Evolutionary conservation across 495 filamentous ascomycete genomes (phyloP).

Genomic region (Rhypophila decipiens): DNA sequence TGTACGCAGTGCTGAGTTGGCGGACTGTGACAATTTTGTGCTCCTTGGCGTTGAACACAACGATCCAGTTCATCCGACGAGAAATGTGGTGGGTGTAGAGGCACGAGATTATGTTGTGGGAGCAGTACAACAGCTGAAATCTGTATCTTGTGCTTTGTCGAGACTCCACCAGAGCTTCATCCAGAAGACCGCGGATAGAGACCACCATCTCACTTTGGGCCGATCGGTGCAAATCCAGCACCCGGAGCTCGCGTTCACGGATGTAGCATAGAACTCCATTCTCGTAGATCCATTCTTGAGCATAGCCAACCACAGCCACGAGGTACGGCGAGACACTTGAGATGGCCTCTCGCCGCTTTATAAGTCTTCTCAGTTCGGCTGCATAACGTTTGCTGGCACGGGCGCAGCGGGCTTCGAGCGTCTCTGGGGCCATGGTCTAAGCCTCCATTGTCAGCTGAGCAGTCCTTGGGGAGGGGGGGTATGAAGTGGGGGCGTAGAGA

Average conservation of each 20-base stretch:
- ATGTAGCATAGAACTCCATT: conserved; percentile 61
- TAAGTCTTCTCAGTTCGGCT: conserved; percentile 50
- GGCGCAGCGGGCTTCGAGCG: conserved; percentile 53
- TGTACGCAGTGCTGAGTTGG: conserved; percentile 40
- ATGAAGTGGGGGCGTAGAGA: conserved; percentile 9
- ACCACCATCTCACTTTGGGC: conserved; percentile 51
- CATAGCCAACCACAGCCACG: conserved; percentile 52
- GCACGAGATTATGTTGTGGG: conserved; percentile 55
- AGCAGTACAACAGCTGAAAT: conserved; percentile 56
- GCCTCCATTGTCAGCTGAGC: conserved; percentile 11
- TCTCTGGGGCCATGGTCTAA: conserved; percentile 50
- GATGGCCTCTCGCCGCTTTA: conserved; percentile 56
- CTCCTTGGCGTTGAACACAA: conserved; percentile 51
- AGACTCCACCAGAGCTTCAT: conserved; percentile 23
- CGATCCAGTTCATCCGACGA: conserved; percentile 42
- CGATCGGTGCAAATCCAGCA: conserved; percentile 53
- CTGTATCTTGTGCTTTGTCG: conserved; percentile 32
- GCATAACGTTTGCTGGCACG: conserved; percentile 42
- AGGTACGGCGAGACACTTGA: conserved; percentile 58
- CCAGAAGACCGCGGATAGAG: conserved; percentile 45
- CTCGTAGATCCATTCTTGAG: conserved; percentile 55
- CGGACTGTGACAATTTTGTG: conserved; percentile 34
- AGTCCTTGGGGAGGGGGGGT: background rate
- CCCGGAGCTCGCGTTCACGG: conserved; percentile 48
- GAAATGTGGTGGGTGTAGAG: conserved; percentile 36